Evolutionary conservation across 192 early-diverging fungal species (phyloP), one percentile per base, ranked within the genome.

Genomic region (Entomortierella beljakovae): DNA sequence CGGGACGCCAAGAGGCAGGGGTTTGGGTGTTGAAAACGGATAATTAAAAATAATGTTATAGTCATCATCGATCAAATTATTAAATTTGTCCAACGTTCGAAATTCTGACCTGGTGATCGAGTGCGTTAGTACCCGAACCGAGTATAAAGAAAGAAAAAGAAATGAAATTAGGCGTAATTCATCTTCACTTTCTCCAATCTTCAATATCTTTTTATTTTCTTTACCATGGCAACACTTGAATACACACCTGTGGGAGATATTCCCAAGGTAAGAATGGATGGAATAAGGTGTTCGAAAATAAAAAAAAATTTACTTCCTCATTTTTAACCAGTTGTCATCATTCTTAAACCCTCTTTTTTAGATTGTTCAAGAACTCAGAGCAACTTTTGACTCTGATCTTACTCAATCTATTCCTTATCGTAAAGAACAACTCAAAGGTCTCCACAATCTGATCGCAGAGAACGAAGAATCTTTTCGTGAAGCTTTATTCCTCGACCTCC

Each of bases 351-450:
- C 23, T 10, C 7, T 18, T 51, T 29, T 52, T 22, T 34, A 80
- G 74, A 70, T 80, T 40, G 52, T 85, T 15, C 57, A 71, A 56
- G 71, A 80, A 1, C 74, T 85, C 51, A 71, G 71, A 20, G 26
- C 67, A 34, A 75, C 75, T 8, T 85, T 85, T 53, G 15, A 50
- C 18, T 64, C 69, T n/a, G 76, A 71, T 26, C 70, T 86, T 38
- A 81, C 89, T 25, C 68, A 64, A 3, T 71, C 85, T 22, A 42
- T 90, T 10, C 52, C 64, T 8, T 87, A 80, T 51, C 84, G 90
- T 42, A 86, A 87, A 50, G 72, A 88, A 43, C 93, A 93, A 71
- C 83, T 94, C 38, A 70, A 86, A 46, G 84, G 83, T 8, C 65
- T 94, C 1, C 88, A 90, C 46, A 57, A 80, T 28, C 72, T 92